Evolutionary conservation across 306 rosid genomes (phyloP), one percentile per base, ranked within the genome.

Genomic region (Adenanthera pavonina): DNA sequence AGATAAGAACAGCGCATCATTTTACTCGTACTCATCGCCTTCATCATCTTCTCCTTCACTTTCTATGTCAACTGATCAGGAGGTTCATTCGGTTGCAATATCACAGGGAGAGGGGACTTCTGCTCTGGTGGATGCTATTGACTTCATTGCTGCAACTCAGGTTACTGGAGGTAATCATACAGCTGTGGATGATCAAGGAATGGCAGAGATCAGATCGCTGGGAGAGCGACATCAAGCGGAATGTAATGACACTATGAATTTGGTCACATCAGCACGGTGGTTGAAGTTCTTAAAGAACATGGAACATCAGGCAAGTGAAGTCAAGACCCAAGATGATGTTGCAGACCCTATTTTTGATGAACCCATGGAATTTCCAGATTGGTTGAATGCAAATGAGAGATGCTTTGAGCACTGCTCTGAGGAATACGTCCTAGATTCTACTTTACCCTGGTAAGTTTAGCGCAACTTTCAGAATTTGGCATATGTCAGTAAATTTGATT

Each of bases 241-340:
- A 79, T 93, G 97, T 96, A 90, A 80, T 85, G 97, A 93, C 80
- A 86, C 90, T 19, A 83, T 93, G 89, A 93, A 86, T 78, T 82
- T 88, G 89, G 92, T 88, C 30, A 89, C 91, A 52, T 91, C 97
- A 77, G 98, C 98, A 46, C 85, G 92, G 89, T 95, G 99, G 97
- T 86, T 87, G 74, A 93, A 89, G 80, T 90, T 87, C 85, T 86
- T 90, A 91, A 88, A 85, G 88, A 81, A 77, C 53, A 85, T 86
- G 89, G 97, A 92, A 75, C 80, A 81, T 47, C 85, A 78, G 33
- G 84, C 48, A 62, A 83, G 87, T 60, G 86, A 84, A 49, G 62
- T 51, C 44, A 85, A 87, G 56, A 60, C 34, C 68, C 90, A 86
- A 72, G 88, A 79, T 65, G 79, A 78, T 64, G 84, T 74, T 60